Evolutionary conservation across 352 stramenopile genomes (phyloP), one percentile per base, ranked within the genome.

Genomic region (Pythium brachiatum): DNA sequence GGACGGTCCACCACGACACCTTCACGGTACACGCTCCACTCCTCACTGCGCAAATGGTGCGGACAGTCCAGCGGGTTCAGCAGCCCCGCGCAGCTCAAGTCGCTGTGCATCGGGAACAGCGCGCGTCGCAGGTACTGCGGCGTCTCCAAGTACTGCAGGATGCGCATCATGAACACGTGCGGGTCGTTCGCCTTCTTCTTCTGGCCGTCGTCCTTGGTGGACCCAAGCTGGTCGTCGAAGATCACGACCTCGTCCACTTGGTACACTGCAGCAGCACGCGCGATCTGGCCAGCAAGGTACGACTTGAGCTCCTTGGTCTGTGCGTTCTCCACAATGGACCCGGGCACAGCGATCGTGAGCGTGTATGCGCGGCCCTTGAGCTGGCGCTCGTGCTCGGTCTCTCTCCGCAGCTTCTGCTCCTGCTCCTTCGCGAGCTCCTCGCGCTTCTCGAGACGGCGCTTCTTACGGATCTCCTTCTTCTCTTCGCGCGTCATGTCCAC

Each of bases 211-310:
- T 72, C 68, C 36, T 72, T 72, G 41, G 72, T 69, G 9, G 68
- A 71, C 21, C 86, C 89, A 25, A 98, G 76, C 64, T 97, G 90
- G 75, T 99, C 97, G 69, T 99, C 95, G 68, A 98, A 99, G 6
- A 99, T 95, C 15, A 99, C 79, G 66, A 99, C 94, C 80, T 99
- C 97, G 71, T 99, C 97, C 8, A 99, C 92, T 67, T 99, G 88
- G 79, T 98, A 99, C 64, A 99, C 97, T 23, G 95, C 92, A 1
- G 94, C 95, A 0, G 97, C 96, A 31, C 97, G 93, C 39, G 97
- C 96, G 56, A 99, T 97, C 74, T 99, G 94, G 25, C 96, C 96
- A 0, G 87, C 96, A 44, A 99, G 68, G 56, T 98, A 96, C 31
- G 97, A 99, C 74, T 97, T 95, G 16, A 99, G 84, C 74, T 99